A percentile compares a stretch with the other conserved stretches of the same genome.
Evolutionary conservation across 192 early-diverging fungal species (phyloP).

Genomic region (Rhizophagus clarus): DNA sequence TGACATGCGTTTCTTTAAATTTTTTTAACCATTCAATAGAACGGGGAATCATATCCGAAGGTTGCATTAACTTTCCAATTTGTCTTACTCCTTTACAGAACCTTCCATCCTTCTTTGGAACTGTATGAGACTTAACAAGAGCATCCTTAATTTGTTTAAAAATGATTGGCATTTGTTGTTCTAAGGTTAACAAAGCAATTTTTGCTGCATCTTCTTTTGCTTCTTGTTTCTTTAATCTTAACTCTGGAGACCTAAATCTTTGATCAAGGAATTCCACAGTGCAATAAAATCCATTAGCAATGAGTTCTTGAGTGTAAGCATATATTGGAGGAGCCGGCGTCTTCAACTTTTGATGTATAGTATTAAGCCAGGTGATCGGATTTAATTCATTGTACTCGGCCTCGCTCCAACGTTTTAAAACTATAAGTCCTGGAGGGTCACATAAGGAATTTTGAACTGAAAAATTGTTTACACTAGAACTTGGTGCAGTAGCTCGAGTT

Average conservation of each 20-base stretch:
- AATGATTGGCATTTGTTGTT: neutral
- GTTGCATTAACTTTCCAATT: neutral
- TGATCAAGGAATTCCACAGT: slow-evolving; percentile 9
- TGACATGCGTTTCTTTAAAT: neutral
- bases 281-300: neutral
- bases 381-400: neutral
- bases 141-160: neutral
- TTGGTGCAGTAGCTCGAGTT: neutral
- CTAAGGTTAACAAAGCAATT: neutral
- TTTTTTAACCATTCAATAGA: slow-evolving; percentile 20
- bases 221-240: slow-evolving; percentile 19
- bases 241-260: neutral
- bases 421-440: neutral
- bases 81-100: neutral
- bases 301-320: neutral
- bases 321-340: slow-evolving; percentile 11
- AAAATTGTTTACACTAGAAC: neutral
- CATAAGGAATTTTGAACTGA: neutral
- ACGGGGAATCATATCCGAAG: neutral
- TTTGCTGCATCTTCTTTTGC: slow-evolving; percentile 24
- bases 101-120: neutral
- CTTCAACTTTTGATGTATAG: slow-evolving; percentile 25
- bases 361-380: slow-evolving; percentile 18
- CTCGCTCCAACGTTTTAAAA: neutral
- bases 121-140: neutral